These are phyloP conservation scores for Macrophomina tecta DNA, from an alignment of 2,329 filamentous ascomycete species.

Conservation along the genomic window DNA sequence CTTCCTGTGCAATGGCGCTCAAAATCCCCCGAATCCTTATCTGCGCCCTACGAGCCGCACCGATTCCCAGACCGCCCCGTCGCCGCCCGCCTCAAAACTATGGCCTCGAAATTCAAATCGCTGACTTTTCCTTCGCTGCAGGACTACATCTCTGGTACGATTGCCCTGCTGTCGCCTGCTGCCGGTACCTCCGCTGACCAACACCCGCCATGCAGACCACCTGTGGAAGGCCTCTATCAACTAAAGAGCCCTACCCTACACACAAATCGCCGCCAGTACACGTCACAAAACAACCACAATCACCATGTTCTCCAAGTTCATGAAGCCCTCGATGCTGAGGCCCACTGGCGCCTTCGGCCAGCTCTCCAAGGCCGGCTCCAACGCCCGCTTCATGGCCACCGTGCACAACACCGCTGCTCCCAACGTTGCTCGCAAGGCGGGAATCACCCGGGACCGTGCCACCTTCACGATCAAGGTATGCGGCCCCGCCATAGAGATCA, in stretches of 20 bases:
- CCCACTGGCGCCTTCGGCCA: conserved; percentile 52
- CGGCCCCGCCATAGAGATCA: conserved; percentile 30
- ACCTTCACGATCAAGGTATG: conserved; percentile 92
- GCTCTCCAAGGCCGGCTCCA: conserved; percentile 51
- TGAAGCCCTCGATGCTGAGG: conserved; percentile 58
- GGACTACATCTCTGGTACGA: conserved; percentile 70
- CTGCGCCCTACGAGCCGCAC: conserved; percentile 22
- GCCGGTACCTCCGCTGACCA: conserved; percentile 25
- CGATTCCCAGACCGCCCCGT: not conserved
- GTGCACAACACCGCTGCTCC: conserved; percentile 74
- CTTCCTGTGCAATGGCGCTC: conserved; percentile 19
- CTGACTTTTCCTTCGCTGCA: conserved; percentile 44
- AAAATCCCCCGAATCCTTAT: conserved; percentile 21
- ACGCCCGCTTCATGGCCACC: conserved; percentile 65
- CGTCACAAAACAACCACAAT: conserved; percentile 33
- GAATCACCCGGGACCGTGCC: conserved; percentile 75
- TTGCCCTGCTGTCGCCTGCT: conserved; percentile 30
- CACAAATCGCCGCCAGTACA: conserved; percentile 12
- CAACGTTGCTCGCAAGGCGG: conserved; percentile 62
- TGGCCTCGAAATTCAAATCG: conserved; percentile 22
- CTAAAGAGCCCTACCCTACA: conserved; percentile 49
- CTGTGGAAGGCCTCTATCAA: conserved; percentile 72
- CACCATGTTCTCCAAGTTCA: conserved; percentile 60
- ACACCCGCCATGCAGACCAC: conserved; percentile 58
- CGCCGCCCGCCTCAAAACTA: not conserved